phyloP scores from a whole-genome alignment of 2,329 filamentous ascomycete species.

The Colletotrichum trifolii region DNA sequence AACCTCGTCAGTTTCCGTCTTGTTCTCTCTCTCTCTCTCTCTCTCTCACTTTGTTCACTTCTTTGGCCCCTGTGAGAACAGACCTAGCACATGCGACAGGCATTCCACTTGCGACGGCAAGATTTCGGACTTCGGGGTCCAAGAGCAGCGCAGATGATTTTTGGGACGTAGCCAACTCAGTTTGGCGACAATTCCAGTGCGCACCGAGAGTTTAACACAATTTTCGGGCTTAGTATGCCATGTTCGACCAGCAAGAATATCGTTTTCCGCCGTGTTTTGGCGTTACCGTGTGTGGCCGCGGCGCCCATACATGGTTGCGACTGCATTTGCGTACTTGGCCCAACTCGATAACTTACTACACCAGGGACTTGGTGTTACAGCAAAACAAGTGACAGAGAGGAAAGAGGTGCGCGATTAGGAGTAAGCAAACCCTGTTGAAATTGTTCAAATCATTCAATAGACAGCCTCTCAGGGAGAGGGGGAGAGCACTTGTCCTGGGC shows the following conservation, averaged over 20 bases:
- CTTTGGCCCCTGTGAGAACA: neutral
- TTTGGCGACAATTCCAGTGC: neutral
- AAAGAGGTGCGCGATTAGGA: neutral
- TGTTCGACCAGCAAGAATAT: neutral
- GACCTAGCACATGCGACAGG: neutral
- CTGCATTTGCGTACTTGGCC: neutral
- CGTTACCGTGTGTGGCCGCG: no score
- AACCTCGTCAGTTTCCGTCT: neutral
- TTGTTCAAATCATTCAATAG: no score
- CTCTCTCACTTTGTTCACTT: no score
- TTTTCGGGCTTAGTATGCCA: no score
- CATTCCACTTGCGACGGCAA: conserved; percentile 1
- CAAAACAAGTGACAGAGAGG: neutral
- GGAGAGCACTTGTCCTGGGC: neutral
- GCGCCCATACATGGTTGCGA: no score
- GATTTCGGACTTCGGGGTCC: conserved; percentile 3
- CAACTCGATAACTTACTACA: conserved; percentile 14
- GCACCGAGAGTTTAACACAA: conserved; percentile 5
- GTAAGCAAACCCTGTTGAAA: neutral
- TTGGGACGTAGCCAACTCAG: neutral
- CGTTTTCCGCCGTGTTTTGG: no score
- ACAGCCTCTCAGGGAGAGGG: no score
- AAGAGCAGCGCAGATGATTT: conserved; percentile 4
- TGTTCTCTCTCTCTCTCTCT: no score
- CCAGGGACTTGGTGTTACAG: conserved; percentile 3